Percentiles rank a stretch among this genome's conserved stretches.
Evolutionary conservation across 345 rosid species (phyloP).

Genomic region (Rhizophora apiculata): DNA sequence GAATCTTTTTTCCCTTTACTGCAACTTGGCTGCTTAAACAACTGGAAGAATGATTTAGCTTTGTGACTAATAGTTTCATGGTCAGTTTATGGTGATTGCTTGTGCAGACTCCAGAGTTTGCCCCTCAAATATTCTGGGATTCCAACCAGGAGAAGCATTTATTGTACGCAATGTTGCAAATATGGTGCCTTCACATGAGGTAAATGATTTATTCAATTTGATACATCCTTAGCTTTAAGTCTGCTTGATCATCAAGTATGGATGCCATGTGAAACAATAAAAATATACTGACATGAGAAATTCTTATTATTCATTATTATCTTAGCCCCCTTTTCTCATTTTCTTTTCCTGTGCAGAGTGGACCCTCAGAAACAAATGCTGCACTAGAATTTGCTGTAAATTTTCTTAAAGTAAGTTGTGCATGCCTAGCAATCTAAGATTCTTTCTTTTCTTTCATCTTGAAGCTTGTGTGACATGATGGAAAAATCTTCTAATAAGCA

Average conservation of each 20-base stretch:
- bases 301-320: too few species aligned
- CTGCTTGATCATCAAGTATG: neutral
- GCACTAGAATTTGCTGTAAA: slow-evolving; percentile 93
- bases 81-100: slow-evolving; percentile 93
- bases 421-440: neutral
- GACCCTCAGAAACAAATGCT: slow-evolving; percentile 94
- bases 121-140: slow-evolving; percentile 81
- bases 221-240: neutral
- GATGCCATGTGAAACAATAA: neutral
- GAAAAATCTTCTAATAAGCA: neutral
- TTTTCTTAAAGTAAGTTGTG: slow-evolving; percentile 56
- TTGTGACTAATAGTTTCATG: slow-evolving; percentile 31
- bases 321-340: neutral
- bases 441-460: neutral
- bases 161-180: slow-evolving; percentile 86
- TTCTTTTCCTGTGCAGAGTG: slow-evolving; percentile 52
- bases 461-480: neutral
- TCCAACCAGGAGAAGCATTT: slow-evolving; percentile 98
- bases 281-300: too few species aligned
- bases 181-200: slow-evolving; percentile 85
- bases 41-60: neutral
- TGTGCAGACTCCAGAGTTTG: slow-evolving; percentile 99
- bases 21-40: slow-evolving; percentile 7
- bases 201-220: slow-evolving; percentile 21
- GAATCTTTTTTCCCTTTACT: neutral